Conservation (phyloP, 1,284 basidiomycete genomes). For the Tremellales sp. region DNA sequence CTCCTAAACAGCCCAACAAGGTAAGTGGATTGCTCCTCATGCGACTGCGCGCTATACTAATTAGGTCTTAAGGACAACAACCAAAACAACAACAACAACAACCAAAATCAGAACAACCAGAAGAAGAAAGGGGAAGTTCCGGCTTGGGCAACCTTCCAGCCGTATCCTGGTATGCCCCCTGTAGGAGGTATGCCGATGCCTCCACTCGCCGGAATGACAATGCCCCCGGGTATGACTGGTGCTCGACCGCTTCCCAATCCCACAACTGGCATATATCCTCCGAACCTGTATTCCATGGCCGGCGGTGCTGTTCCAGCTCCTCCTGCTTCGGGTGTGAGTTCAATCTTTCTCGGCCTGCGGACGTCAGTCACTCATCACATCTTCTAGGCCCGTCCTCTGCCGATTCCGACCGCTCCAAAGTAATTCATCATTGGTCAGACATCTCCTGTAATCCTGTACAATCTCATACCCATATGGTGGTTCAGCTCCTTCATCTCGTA, state of each 20-base stretch:
- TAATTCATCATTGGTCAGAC: conserved; percentile 4
- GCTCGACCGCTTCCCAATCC: conserved; percentile 14
- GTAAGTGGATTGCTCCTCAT: no score
- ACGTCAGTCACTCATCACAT: conserved; percentile 1
- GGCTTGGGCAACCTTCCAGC: conserved; percentile 18
- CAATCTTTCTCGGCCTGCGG: not conserved
- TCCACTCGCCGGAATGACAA: no score
- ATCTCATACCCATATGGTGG: conserved; percentile 19
- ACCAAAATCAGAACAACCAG: conserved; percentile 19
- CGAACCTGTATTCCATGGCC: conserved; percentile 2
- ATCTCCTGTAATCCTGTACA: conserved; percentile 27
- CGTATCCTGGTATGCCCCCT: conserved; percentile 7
- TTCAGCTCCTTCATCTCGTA: no score
- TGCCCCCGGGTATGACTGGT: no score
- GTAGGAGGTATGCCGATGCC: no score
- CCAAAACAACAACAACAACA: conserved; percentile 10
- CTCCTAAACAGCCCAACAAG: conserved; percentile 32
- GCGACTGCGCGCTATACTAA: no score
- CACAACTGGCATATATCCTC: conserved; percentile 1
- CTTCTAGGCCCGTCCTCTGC: no score
- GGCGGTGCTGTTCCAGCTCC: conserved; percentile 13
- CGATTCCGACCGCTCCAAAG: conserved; percentile 2
- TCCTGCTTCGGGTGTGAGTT: conserved; percentile 7
- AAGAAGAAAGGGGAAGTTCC: conserved; percentile 15
- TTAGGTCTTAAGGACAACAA: no score